These are phyloP conservation scores for Oryza coarctata DNA, from an alignment of 176 grass and related monocot species.

Conservation along the genomic window DNA sequence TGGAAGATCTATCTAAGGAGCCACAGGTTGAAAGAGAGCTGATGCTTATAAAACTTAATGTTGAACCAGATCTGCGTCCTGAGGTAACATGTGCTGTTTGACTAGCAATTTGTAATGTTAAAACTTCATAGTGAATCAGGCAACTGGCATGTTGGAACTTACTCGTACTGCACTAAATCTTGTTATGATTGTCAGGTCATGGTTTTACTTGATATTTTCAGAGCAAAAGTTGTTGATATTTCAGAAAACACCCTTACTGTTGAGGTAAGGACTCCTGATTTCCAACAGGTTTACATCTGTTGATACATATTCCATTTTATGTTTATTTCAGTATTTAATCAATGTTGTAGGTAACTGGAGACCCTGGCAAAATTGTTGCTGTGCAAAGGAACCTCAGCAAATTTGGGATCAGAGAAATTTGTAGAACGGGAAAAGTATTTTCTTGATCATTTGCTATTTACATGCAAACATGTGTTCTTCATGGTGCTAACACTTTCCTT, in stretches of 20 bases:
- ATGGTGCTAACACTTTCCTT: constrained; percentile 16
- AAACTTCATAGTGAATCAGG: not conserved
- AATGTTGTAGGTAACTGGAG: constrained; percentile 78
- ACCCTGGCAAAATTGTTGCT: constrained; percentile 91
- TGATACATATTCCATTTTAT: constrained; percentile 21
- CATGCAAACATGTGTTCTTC: constrained; percentile 7
- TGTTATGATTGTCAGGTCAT: constrained; percentile 64
- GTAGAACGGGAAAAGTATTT: constrained; percentile 85
- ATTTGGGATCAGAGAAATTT: constrained; percentile 94
- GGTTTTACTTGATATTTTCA: constrained; percentile 92
- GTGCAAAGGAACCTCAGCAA: constrained; percentile 71
- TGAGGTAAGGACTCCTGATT: constrained; percentile 54
- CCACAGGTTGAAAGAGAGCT: constrained; percentile 94
- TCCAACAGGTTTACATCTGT: not conserved
- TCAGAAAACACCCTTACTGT: constrained; percentile 75
- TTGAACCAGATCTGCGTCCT: constrained; percentile 57
- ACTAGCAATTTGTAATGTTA: not conserved
- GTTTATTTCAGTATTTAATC: constrained; percentile 21
- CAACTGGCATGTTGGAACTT: constrained; percentile 5
- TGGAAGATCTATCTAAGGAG: constrained; percentile 93
- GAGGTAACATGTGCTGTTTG: constrained; percentile 54
- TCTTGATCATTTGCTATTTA: constrained; percentile 21
- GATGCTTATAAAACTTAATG: constrained; percentile 97
- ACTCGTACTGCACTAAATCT: not conserved
- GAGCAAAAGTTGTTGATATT: constrained; percentile 96